Conservation (phyloP, 306 rosid genomes). For the Trifolium fragiferum region DNA sequence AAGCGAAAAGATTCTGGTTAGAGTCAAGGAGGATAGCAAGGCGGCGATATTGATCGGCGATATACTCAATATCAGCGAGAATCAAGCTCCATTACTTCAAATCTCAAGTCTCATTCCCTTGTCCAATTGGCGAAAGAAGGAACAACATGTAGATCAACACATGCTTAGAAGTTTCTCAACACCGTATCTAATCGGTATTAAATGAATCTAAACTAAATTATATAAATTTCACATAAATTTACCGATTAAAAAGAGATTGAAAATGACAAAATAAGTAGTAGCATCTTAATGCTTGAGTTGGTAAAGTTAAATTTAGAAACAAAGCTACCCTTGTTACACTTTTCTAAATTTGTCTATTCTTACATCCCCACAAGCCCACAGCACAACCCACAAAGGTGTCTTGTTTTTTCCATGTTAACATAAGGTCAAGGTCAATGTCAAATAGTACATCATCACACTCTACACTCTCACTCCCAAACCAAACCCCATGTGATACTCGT, state of each 20-base stretch:
- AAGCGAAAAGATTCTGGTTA: slow-evolving; percentile 56
- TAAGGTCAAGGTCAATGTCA: slow-evolving; percentile 21
- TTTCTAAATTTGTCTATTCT: background rate
- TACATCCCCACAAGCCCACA: background rate
- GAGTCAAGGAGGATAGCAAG: slow-evolving; percentile 79
- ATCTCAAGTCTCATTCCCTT: too few species aligned
- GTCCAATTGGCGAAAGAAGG: too few species aligned
- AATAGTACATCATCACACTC: background rate
- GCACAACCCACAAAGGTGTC: background rate
- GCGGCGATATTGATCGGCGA: slow-evolving; percentile 73
- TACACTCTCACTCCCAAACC: background rate
- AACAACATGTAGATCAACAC: too few species aligned
- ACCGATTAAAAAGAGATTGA: too few species aligned
- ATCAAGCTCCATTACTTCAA: too few species aligned
- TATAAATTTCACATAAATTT: too few species aligned
- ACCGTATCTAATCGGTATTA: too few species aligned
- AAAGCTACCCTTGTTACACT: background rate
- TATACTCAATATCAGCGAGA: too few species aligned
- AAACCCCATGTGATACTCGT: slow-evolving; percentile 43
- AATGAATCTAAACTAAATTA: too few species aligned
- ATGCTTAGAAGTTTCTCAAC: too few species aligned
- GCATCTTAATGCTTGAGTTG: too few species aligned
- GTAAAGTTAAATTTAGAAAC: background rate
- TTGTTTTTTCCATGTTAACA: background rate
- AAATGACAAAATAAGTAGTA: too few species aligned